These are phyloP conservation scores for Alternaria solani DNA, from an alignment of 2,329 filamentous ascomycete species.

Conservation along the genomic window DNA sequence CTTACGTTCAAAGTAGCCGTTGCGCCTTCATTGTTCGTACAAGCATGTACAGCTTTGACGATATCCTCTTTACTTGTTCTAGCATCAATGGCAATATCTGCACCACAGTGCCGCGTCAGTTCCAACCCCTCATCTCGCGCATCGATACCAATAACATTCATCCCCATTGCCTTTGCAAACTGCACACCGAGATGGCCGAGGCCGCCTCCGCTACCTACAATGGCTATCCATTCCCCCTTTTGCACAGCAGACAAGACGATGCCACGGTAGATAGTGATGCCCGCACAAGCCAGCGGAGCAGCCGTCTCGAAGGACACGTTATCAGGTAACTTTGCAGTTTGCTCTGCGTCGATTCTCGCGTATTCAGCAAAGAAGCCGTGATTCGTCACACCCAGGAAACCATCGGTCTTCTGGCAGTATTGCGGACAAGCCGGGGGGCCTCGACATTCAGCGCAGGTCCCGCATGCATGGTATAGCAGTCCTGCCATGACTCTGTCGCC, in stretches of 20 bases:
- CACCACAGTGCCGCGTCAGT: constrained; percentile 58
- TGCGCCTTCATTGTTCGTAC: neutral
- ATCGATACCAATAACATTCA: constrained; percentile 81
- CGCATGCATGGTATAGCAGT: neutral
- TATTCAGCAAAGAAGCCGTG: neutral
- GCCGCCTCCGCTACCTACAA: neutral
- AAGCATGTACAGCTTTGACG: neutral
- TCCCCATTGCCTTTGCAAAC: constrained; percentile 70
- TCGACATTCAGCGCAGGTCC: neutral
- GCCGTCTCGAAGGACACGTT: constrained; percentile 30
- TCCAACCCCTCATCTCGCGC: constrained; percentile 71
- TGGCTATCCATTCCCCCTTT: neutral
- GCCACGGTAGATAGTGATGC: constrained; percentile 73
- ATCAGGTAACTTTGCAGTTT: constrained; percentile 30
- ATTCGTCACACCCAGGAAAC: neutral
- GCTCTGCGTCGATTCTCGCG: neutral
- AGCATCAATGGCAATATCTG: constrained; percentile 43
- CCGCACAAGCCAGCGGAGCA: constrained; percentile 40
- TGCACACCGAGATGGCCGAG: constrained; percentile 63
- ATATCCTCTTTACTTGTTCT: neutral
- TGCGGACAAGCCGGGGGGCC: neutral
- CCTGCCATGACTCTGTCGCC: neutral
- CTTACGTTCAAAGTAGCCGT: neutral
- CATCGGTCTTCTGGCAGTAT: neutral
- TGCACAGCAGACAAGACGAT: constrained; percentile 55